These are phyloP conservation scores for Diaporthe vaccinii DNA, from an alignment of 2,329 filamentous ascomycete species.

Conservation along the genomic window DNA sequence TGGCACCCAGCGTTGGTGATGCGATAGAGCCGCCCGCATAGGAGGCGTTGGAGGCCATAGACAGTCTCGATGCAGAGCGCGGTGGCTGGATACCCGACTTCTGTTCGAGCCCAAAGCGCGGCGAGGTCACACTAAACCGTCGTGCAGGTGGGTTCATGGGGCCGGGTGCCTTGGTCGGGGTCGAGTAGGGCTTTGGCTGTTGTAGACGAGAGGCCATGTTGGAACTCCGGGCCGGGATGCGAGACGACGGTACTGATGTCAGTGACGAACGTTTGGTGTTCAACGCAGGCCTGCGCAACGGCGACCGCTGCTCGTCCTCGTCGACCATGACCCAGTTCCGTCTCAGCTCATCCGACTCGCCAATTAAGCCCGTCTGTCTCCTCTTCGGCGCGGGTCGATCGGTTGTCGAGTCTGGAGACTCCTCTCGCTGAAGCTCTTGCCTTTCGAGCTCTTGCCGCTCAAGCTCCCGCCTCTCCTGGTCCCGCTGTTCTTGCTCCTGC, in stretches of 20 bases:
- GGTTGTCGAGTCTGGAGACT: slow-evolving; percentile 57
- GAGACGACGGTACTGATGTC: slow-evolving; percentile 21
- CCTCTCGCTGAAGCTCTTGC: slow-evolving; percentile 40
- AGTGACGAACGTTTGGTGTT: slow-evolving; percentile 37
- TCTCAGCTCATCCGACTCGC: slow-evolving; percentile 68
- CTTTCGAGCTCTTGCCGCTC: slow-evolving; percentile 20
- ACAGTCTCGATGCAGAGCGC: slow-evolving; percentile 56
- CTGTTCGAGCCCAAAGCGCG: slow-evolving; percentile 38
- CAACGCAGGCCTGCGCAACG: slow-evolving; percentile 38
- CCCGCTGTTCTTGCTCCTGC: slow-evolving; percentile 26
- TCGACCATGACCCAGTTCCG: slow-evolving; percentile 81
- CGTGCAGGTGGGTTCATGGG: slow-evolving; percentile 15
- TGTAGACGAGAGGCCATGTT: slow-evolving; percentile 35
- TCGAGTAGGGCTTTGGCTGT: slow-evolving; percentile 25
- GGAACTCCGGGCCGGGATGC: slow-evolving; percentile 33
- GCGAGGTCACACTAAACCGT: slow-evolving; percentile 30
- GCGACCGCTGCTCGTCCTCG: slow-evolving; percentile 43
- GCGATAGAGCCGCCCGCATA: slow-evolving; percentile 49
- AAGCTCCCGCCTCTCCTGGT: slow-evolving; percentile 36
- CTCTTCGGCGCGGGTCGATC: slow-evolving; percentile 64
- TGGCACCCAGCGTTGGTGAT: slow-evolving; percentile 58
- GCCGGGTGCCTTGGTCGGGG: slow-evolving; percentile 17
- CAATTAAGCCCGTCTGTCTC: slow-evolving; percentile 59
- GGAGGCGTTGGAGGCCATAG: slow-evolving; percentile 44
- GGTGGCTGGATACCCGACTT: slow-evolving; percentile 52